These are phyloP conservation scores for Linderniella brevidens DNA, from an alignment of 257 asterid species.

Conservation along the genomic window DNA sequence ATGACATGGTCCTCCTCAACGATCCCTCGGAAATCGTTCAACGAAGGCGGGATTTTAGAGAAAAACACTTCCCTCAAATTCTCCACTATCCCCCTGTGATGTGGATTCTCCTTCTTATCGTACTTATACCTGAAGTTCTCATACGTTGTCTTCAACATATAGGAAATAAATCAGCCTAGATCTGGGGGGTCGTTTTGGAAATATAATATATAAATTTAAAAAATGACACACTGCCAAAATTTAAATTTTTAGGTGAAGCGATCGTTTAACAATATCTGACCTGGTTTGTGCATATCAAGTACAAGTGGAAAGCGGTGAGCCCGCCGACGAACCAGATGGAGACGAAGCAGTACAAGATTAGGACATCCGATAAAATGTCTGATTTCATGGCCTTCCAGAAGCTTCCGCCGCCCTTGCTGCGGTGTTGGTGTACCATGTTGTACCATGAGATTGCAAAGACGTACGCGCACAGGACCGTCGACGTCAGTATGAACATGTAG, in stretches of 20 bases:
- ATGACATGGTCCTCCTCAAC: constrained; percentile 31
- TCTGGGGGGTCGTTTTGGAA: background rate
- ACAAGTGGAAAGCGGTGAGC: constrained; percentile 64
- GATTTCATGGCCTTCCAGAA: constrained; percentile 35
- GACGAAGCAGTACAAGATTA: constrained; percentile 67
- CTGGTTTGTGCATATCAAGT: constrained; percentile 70
- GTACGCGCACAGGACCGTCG: constrained; percentile 60
- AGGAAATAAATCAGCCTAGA: background rate
- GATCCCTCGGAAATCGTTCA: constrained; percentile 41
- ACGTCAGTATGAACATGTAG: constrained; percentile 54
- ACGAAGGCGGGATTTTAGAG: constrained; percentile 45
- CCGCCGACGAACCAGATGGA: constrained; percentile 93
- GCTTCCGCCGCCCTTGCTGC: constrained; percentile 16
- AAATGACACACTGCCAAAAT: background rate
- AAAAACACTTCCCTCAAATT: constrained; percentile 65
- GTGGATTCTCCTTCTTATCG: constrained; percentile 74
- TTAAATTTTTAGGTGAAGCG: no score
- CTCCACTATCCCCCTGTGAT: constrained; percentile 51
- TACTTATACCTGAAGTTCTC: constrained; percentile 83
- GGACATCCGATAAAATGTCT: constrained; percentile 57
- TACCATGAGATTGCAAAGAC: constrained; percentile 73
- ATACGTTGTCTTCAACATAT: constrained; percentile 55
- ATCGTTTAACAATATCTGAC: constrained; percentile 14
- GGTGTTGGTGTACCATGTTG: constrained; percentile 26
- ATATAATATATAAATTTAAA: background rate